phyloP scores from a whole-genome alignment of 345 rosid species.

The Linum usitatissimum region DNA sequence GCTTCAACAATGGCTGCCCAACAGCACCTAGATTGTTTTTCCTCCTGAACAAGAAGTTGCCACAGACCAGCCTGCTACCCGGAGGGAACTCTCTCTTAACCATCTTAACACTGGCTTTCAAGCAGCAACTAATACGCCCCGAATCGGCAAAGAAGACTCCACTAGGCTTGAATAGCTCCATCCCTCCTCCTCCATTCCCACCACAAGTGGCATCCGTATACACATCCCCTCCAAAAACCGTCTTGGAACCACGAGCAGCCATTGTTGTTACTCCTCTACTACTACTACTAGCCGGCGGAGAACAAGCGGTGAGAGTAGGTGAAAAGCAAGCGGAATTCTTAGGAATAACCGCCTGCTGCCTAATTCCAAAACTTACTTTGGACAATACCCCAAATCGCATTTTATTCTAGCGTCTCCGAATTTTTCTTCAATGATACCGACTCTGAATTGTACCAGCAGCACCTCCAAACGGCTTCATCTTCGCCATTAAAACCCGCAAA shows the following conservation, averaged over 20 bases:
- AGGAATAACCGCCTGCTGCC: slow-evolving; percentile 19
- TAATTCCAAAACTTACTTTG: slow-evolving; percentile 40
- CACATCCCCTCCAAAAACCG: slow-evolving; percentile 64
- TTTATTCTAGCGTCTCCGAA: slow-evolving; percentile 13
- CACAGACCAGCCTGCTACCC: slow-evolving; percentile 31
- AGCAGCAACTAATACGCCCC: slow-evolving; percentile 25
- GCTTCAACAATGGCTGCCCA: slow-evolving; percentile 21
- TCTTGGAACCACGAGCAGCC: slow-evolving; percentile 64
- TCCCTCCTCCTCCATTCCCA: slow-evolving; percentile 34
- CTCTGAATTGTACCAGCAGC: too few species aligned
- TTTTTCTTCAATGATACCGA: too few species aligned
- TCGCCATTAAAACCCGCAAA: too few species aligned
- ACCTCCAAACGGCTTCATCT: too few species aligned
- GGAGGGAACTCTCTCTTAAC: slow-evolving; percentile 24
- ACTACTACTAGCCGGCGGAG: slow-evolving; percentile 12
- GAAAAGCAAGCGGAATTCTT: slow-evolving; percentile 16
- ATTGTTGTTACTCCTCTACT: slow-evolving; percentile 30
- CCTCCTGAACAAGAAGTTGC: slow-evolving; percentile 25
- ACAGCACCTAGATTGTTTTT: slow-evolving; percentile 17
- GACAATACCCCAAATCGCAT: slow-evolving; percentile 51
- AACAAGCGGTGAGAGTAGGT: slow-evolving; percentile 3
- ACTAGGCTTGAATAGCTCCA: slow-evolving; percentile 42
- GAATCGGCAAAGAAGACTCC: slow-evolving; percentile 42
- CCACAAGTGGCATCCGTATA: slow-evolving; percentile 42
- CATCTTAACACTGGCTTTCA: slow-evolving; percentile 38